Evolutionary conservation across 306 rosid genomes (phyloP), one percentile per base, ranked within the genome.

Genomic region (Arachis hypogaea): DNA sequence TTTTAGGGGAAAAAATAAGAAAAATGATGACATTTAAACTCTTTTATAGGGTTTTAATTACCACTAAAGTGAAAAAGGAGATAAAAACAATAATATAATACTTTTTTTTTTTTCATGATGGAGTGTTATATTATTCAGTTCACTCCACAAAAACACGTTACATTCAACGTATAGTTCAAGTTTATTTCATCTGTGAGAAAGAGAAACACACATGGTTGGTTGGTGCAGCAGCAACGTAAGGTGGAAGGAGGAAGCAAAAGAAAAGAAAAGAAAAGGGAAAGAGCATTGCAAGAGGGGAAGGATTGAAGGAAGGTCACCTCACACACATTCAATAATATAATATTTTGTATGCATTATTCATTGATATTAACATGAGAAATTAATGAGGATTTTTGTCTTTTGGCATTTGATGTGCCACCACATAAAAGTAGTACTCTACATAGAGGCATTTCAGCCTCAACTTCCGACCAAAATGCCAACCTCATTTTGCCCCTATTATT

Each of bases 301-400:
- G 4, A 4, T 33, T 2, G 78, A 75, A 72, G 85, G 85, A 78
- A 84, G 73, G 88, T 84, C 83, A 63, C 85, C 74, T 62, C 83
- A 55, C 5, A 22, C 12, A 43, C 18, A 11, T 74, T 78, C 90
- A 82, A 84, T 85, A 77, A 84, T 69, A 74, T 74, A 55, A 68
- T 68, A 16, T 61, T 76, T 55, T 73, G 60, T 63, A 45, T 54
- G 29, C 49, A 63, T 57, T 69, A 18, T 69, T 68, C 29, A 33
- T 33, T 33, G 38, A 33, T 52, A 56, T 74, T 68, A 44, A 69
- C 59, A 43, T 42, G 29, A 9, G 30, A 29, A 65, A 55, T 70
- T 49, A 46, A 47, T 77, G 73, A 77, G 85, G 73, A 74, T 56
- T 78, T 78, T 78, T 81, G 85, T 81, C 77, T 66, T 81, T 81